Percentiles rank a stretch among this genome's conserved stretches.
Conservation (phyloP, 345 rosid species). For the Populus alba region DNA sequence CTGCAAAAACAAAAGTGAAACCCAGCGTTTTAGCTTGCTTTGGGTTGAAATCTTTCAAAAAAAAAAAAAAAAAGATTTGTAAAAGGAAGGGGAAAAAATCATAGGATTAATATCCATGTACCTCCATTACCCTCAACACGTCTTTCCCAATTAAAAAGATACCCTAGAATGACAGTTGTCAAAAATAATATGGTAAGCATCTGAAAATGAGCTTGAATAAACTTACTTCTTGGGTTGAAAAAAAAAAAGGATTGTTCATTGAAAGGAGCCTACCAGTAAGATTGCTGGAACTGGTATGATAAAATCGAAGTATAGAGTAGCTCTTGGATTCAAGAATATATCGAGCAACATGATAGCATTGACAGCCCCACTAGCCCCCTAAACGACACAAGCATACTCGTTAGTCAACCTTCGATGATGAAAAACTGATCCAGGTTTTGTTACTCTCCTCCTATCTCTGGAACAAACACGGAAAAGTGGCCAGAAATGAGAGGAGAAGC, state of each 20-base stretch:
- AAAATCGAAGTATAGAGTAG: constrained; percentile 63
- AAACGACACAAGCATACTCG: constrained; percentile 8
- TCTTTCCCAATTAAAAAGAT: constrained; percentile 74
- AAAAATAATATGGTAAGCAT: neutral
- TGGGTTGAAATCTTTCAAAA: neutral
- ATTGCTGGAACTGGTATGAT: constrained; percentile 85
- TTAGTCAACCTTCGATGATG: neutral
- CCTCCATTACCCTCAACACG: constrained; percentile 64
- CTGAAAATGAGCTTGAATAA: neutral
- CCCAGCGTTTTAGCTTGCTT: neutral
- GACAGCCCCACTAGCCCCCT: constrained; percentile 97
- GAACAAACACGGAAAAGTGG: no score
- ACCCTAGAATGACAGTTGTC: constrained; percentile 40
- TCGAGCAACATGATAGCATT: constrained; percentile 85
- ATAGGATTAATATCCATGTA: constrained; percentile 18
- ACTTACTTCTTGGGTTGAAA: neutral
- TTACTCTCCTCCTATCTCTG: no score
- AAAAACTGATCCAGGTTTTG: no score
- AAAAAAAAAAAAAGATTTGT: neutral
- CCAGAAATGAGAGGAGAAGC: neutral
- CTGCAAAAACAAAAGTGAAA: constrained; percentile 35
- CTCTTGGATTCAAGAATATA: constrained; percentile 75
- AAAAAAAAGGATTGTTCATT: neutral
- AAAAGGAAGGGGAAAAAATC: neutral
- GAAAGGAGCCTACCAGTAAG: constrained; percentile 56